phyloP scores from a whole-genome alignment of 2,329 filamentous ascomycete species.

The Arthrobotrys conoides region DNA sequence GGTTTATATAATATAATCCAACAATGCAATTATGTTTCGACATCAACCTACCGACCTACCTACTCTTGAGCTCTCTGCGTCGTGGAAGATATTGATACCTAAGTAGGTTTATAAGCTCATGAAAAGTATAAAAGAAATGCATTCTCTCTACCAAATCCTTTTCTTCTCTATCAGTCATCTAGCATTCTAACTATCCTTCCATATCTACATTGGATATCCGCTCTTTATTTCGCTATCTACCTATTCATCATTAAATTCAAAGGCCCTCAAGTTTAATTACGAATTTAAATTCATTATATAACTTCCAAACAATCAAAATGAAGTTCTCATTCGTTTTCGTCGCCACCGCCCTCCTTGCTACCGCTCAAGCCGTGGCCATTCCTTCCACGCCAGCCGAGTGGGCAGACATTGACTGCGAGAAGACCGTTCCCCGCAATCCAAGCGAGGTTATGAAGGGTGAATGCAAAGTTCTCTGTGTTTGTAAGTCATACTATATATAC shows the following conservation, averaged over 20 bases:
- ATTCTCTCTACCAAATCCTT: neutral
- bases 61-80: neutral
- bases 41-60: no score
- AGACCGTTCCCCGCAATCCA: neutral
- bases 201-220: neutral
- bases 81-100: neutral
- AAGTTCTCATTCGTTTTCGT: constrained; percentile 27
- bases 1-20: neutral
- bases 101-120: neutral
- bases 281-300: neutral
- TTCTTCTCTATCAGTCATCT: neutral
- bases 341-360: constrained; percentile 14
- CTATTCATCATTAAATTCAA: neutral
- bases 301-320: constrained; percentile 21
- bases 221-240: neutral
- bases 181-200: neutral
- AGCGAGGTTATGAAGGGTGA: constrained; percentile 1
- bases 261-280: neutral
- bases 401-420: constrained; percentile 19
- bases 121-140: neutral
- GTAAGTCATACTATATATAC: constrained; percentile 10
- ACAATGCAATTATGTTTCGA: neutral
- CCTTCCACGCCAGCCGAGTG: neutral
- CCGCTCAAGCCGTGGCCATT: constrained; percentile 13
- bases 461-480: constrained; percentile 37